Percentiles rank a stretch among this genome's conserved stretches.
These are phyloP conservation scores for Coelastrella sp. DNA, from an alignment of 139 green algal species.

Conservation along the genomic window DNA sequence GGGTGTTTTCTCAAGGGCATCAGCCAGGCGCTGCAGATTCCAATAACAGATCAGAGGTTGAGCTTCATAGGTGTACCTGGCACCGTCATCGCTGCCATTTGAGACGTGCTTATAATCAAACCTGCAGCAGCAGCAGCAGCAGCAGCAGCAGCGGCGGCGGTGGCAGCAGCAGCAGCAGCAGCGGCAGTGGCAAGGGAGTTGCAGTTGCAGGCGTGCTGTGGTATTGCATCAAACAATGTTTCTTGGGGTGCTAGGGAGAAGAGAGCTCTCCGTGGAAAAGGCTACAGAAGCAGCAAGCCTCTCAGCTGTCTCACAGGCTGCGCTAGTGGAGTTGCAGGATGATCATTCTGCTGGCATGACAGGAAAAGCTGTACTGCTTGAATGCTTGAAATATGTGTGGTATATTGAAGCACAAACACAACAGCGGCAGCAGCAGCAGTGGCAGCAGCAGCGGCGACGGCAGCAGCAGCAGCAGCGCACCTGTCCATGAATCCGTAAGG, in stretches of 20 bases:
- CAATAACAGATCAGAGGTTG: constrained; percentile 51
- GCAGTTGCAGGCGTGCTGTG: neutral
- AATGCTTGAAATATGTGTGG: too few relatives aligned
- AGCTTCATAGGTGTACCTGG: constrained; percentile 60
- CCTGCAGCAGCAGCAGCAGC: neutral
- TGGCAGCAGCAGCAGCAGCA: neutral
- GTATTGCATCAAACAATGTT: too few relatives aligned
- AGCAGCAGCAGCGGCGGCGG: neutral
- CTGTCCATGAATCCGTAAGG: constrained; percentile 44
- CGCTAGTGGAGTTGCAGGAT: too few relatives aligned
- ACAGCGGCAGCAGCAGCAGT: neutral
- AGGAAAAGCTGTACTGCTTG: too few relatives aligned
- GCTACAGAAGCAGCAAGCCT: too few relatives aligned
- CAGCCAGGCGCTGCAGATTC: constrained; percentile 67
- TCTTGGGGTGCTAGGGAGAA: too few relatives aligned
- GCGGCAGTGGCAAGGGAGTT: neutral
- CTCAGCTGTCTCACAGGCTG: too few relatives aligned
- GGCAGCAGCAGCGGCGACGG: neutral
- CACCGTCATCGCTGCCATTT: constrained; percentile 72
- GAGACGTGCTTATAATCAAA: constrained; percentile 58
- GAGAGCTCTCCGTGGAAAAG: too few relatives aligned
- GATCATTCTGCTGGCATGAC: too few relatives aligned
- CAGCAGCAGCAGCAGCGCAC: neutral
- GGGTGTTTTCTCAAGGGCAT: constrained; percentile 49
- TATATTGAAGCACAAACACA: too few relatives aligned